Evolutionary conservation across 2,329 filamentous ascomycete genomes (phyloP), one percentile per base, ranked within the genome.

Genomic region (Stemphylium lycopersici): DNA sequence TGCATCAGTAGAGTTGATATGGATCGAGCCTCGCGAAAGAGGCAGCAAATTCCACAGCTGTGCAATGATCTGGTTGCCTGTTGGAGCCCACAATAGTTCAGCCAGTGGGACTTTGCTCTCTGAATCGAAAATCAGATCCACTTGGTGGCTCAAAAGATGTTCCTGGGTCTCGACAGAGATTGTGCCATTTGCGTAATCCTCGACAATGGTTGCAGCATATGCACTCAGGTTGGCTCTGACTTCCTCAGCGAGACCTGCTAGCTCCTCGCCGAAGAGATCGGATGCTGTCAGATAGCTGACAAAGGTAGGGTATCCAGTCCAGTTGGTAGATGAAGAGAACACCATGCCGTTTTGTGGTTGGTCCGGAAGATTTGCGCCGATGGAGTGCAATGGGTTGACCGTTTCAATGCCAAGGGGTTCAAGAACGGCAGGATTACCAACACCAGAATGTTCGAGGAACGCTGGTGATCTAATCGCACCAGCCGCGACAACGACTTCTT

Each of bases 91-190:
- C 40, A 84, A 65, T 1, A 81, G 70, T 62, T 84, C 83, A 0
- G 74, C 78, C 2, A 83, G 67, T 0, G 82, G 79, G 0, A 81
- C 73, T 11, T 58, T 59, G 50, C 75, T 68, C 15, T 72, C 66
- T 5, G 43, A 7, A 10, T 43, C 24, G 65, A 83, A 83, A 13
- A 84, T 74, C 8, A 84, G 69, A 44, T 80, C 75, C 55, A 82
- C 73, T 65, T 84, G 80, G 3, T 79, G 67, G 6, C 67, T 66
- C 16, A 83, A 71, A 1, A 82, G 65, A 12, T 66, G 62, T 52
- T 80, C 72, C 26, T 82, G 55, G 12, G 73, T 69, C 12, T 69
- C 51, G 4, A 67, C 58, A 8, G 65, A 64, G 3, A 63, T 68
- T 2, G 59, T 55, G 41, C 65, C 45, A 1, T 48, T 40, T 5